These are phyloP conservation scores for Podospora appendiculata DNA, from an alignment of 495 filamentous ascomycete genomes.

Conservation along the genomic window DNA sequence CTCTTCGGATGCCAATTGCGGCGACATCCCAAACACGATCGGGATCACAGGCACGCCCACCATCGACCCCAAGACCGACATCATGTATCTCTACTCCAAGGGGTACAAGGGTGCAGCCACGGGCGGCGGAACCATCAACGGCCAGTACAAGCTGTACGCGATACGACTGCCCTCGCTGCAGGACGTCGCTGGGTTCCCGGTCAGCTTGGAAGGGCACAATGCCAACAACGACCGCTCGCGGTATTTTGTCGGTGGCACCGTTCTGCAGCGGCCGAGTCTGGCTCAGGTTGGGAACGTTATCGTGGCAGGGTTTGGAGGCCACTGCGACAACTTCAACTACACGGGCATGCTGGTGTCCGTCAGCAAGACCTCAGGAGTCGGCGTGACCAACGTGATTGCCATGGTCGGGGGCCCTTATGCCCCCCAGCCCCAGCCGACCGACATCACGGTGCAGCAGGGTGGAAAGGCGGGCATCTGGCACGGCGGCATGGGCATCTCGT, in stretches of 20 bases:
- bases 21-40: slow-evolving; percentile 26
- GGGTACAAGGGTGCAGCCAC: slow-evolving; percentile 22
- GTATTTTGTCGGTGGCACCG: slow-evolving; percentile 34
- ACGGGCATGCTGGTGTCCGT: slow-evolving; percentile 32
- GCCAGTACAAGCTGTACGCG: slow-evolving; percentile 26
- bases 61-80: slow-evolving; percentile 28
- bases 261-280: slow-evolving; percentile 34
- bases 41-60: slow-evolving; percentile 28
- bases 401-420: no score
- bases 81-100: slow-evolving; percentile 34
- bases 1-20: slow-evolving; percentile 28
- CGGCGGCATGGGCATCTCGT: slow-evolving; percentile 29
- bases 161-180: slow-evolving; percentile 21
- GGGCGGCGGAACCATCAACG: slow-evolving; percentile 17
- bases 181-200: slow-evolving; percentile 28
- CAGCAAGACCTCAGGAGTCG: slow-evolving; percentile 18
- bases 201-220: slow-evolving; percentile 27
- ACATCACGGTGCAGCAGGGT: slow-evolving; percentile 6
- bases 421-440: no score
- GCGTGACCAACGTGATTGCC: not conserved
- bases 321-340: slow-evolving; percentile 41
- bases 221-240: slow-evolving; percentile 30
- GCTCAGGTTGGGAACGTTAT: slow-evolving; percentile 19
- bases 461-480: slow-evolving; percentile 38
- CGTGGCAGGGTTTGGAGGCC: slow-evolving; percentile 33